Conservation (phyloP, 2,329 filamentous ascomycete genomes). For the Ascochyta pisi region DNA sequence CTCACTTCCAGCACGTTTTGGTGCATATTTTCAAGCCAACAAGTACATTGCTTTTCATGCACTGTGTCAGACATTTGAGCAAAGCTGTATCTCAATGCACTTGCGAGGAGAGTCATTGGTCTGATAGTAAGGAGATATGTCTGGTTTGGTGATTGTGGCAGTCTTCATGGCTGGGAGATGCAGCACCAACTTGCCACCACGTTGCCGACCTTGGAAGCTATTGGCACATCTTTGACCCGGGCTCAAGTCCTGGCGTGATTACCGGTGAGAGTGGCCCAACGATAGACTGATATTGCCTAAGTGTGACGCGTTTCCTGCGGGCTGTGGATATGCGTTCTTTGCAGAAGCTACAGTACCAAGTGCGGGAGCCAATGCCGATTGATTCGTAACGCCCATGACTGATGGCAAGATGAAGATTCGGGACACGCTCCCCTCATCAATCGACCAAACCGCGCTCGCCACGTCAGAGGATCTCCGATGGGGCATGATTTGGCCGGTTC, state of each 20-base stretch:
- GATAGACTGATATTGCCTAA: constrained; percentile 39
- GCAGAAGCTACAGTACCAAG: constrained; percentile 35
- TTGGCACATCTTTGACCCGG: constrained; percentile 27
- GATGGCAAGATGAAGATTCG: constrained; percentile 50
- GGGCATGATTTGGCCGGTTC: constrained; percentile 55
- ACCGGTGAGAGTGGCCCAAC: constrained; percentile 45
- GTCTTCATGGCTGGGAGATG: constrained; percentile 18
- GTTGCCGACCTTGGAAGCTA: constrained; percentile 29
- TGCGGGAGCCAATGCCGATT: constrained; percentile 37
- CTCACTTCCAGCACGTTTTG: constrained; percentile 24
- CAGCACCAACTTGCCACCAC: constrained; percentile 45
- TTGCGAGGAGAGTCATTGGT: constrained; percentile 37
- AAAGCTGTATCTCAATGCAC: constrained; percentile 34
- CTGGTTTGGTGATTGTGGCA: constrained; percentile 38
- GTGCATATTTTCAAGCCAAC: constrained; percentile 5
- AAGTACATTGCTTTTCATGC: constrained; percentile 3
- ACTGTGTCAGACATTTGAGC: constrained; percentile 18
- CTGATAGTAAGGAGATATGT: constrained; percentile 36
- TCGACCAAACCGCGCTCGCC: constrained; percentile 56
- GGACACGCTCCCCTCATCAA: constrained; percentile 45
- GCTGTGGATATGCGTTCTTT: constrained; percentile 39
- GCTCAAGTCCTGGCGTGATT: constrained; percentile 39
- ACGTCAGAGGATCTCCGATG: constrained; percentile 62
- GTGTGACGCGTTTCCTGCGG: constrained; percentile 43
- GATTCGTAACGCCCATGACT: constrained; percentile 47